Percentiles rank a stretch among this genome's conserved stretches.
Evolutionary conservation across 108 stramenopile species (phyloP).

Genomic region (Hondaea fermentalgiana): DNA sequence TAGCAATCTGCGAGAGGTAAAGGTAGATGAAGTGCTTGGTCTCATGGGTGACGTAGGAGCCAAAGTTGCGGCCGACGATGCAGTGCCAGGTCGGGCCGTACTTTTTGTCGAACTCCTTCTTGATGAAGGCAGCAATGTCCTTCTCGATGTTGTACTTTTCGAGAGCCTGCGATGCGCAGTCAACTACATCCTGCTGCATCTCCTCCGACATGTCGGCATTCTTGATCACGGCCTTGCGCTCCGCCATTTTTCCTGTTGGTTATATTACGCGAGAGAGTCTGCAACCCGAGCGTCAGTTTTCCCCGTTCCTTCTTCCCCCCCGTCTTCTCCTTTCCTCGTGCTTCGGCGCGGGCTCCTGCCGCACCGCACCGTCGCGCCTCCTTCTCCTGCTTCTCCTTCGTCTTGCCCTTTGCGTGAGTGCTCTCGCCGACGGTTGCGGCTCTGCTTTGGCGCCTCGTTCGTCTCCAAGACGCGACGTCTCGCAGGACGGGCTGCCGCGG

Average conservation of each 20-base stretch:
- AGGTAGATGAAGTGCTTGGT: constrained; percentile 99
- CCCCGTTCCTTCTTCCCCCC: no score
- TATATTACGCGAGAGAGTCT: no score
- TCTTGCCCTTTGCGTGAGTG: no score
- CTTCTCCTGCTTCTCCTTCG: no score
- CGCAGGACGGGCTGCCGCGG: no score
- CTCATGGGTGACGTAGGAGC: constrained; percentile 88
- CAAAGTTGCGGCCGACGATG: constrained; percentile 80
- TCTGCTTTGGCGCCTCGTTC: no score
- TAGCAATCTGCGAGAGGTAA: constrained; percentile 97
- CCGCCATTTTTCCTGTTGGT: constrained; percentile 43
- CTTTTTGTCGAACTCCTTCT: constrained; percentile 99
- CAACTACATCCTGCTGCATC: constrained; percentile 99
- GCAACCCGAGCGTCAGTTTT: no score
- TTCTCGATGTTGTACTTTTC: constrained; percentile 99
- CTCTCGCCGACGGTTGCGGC: no score
- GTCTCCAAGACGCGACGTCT: no score
- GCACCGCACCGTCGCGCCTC: no score
- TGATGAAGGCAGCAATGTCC: constrained; percentile 98
- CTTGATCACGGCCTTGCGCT: constrained; percentile 99
- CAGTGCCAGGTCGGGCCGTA: constrained; percentile 96
- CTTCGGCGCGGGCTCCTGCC: no score
- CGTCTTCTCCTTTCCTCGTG: no score
- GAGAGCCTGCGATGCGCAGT: constrained; percentile 95
- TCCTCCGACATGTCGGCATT: constrained; percentile 99